Base-by-base conservation (phyloP, 2,329 filamentous ascomycete species). In the Diaporthe citri region DNA sequence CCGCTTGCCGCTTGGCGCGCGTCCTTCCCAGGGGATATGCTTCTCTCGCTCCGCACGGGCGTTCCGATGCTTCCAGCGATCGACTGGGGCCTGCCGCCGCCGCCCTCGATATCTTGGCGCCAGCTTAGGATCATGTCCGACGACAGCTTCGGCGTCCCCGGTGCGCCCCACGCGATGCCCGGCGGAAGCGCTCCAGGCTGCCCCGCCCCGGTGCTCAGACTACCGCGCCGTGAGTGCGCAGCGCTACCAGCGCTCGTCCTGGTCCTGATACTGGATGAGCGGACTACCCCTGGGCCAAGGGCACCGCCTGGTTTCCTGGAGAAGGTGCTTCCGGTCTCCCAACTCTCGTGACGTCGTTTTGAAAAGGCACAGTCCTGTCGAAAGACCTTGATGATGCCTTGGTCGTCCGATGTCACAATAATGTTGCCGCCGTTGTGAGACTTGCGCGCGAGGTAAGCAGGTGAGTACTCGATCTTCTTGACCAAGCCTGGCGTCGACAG, bases 341-440 rank as follows among this genome's bases (percentile, higher is more conserved):
- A 96, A 51, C 89, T 90, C 73, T 95, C 94, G 74, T 92, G 90
- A 73, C 91, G 89, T 7, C 96, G 92, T 83, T 97, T 98, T 66
- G 88, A 84, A 79, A 90, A 95, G 0, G 96, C 97, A 81, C 96
- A 98, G 82, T 99, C 97, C 83, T 98, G 96, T 28, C 97, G 91
- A 81, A 98, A 98, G 0, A 98, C 93, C 82, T 98, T 98, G 85
- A 99, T 97, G 36, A 92, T 90, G 48, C 97, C 97, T 0, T 91
- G 92, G 79, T 95, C 95, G 82, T 98, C 96, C 2, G 96, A 94
- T 0, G 96, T 97, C 67, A 98, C 91, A 73, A 99, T 93, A 77
- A 99, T 98, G 79, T 98, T 95, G 36, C 97, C 97, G 76, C 93
- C 92, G 20, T 87, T 86, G 81, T 99, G 97, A 22, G 89, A 89